Percentiles rank a stretch among this genome's conserved stretches.
Conservation (phyloP, 441 rosid genomes). For the Flueggea neowawraea region DNA sequence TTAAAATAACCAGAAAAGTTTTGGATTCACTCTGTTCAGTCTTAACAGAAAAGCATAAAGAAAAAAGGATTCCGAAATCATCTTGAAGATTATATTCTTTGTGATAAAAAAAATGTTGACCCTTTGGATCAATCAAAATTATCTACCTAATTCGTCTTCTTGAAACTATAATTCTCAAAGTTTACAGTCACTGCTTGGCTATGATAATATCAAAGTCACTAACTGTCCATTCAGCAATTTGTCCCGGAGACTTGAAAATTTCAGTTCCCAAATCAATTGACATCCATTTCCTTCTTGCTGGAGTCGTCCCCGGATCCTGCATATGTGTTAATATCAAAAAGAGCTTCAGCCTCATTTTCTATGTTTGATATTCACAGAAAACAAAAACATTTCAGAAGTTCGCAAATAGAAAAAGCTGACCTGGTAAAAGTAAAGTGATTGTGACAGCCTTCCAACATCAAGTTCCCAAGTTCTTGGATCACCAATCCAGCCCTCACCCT, state of each 20-base stretch:
- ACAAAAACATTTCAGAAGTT: neutral
- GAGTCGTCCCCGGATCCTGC: constrained; percentile 65
- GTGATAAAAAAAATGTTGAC: neutral
- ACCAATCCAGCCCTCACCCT: constrained; percentile 79
- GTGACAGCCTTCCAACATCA: constrained; percentile 70
- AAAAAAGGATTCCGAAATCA: no score
- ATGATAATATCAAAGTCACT: constrained; percentile 57
- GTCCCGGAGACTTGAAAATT: constrained; percentile 56
- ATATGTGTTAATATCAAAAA: neutral
- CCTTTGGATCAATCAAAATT: constrained; percentile 16
- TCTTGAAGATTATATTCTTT: neutral
- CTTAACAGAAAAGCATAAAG: no score
- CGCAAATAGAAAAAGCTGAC: constrained; percentile 18
- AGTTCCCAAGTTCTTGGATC: constrained; percentile 73
- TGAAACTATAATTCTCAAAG: constrained; percentile 2
- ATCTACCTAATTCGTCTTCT: neutral
- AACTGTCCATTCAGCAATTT: constrained; percentile 74
- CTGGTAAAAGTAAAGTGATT: constrained; percentile 70
- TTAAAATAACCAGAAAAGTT: no score
- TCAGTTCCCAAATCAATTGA: constrained; percentile 80
- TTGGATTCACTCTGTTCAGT: no score
- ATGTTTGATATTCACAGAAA: no score
- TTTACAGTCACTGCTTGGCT: constrained; percentile 19
- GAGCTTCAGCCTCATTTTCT: neutral
- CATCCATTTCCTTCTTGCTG: constrained; percentile 59